Evolutionary conservation across 768 basidiomycete genomes (phyloP), one percentile per base, ranked within the genome.

Genomic region (Asterophora parasitica): DNA sequence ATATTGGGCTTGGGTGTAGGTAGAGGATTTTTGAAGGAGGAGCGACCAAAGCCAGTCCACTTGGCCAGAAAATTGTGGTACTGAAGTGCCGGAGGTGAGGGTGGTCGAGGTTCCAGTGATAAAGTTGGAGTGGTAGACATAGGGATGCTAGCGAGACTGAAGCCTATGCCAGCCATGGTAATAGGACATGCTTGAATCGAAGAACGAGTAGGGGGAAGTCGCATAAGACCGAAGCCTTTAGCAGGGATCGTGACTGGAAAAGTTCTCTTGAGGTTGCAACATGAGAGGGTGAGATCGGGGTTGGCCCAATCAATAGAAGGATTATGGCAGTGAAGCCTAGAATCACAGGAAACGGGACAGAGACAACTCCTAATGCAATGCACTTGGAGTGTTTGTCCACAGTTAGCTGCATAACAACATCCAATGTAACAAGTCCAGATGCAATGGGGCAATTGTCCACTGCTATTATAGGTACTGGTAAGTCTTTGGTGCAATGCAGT

Each of bases 401-500:
- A 1, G 44, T 41, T 4, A 75, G 38, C 3, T 55, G 33, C 12
- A 65, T 48, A 5, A 71, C 49, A 23, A 71, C 57, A 44, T 70
- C 65, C 28, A 71, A 66, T 38, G 69, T 70, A 36, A 73, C 60
- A 10, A 70, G 55, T 4, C 73, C 73, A 40, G 66, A 70, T 16
- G 65, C 59, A 28, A 72, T 65, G 11, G 68, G 71, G 37, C 63
- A 57, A 49, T 71, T 56, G 46, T 73, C 68, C 26, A 42, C 30
- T 7, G 46, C 30, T 6, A 37, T 40, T 9, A 72, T 64, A 26
- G 70, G 66, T 8, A 66, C 46, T 9, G 68, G 66, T 11, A 52
- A 45, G 27, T 58, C 48, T 56, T 66, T 66, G 3, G 49, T 36
- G 48, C 55, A 46, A 16, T 59, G 59, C n/a, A 66, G 60, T 31